Percentiles rank a stretch among this genome's conserved stretches.
Conservation (phyloP, 2,329 filamentous ascomycete species). For the Monilinia fructigena region DNA sequence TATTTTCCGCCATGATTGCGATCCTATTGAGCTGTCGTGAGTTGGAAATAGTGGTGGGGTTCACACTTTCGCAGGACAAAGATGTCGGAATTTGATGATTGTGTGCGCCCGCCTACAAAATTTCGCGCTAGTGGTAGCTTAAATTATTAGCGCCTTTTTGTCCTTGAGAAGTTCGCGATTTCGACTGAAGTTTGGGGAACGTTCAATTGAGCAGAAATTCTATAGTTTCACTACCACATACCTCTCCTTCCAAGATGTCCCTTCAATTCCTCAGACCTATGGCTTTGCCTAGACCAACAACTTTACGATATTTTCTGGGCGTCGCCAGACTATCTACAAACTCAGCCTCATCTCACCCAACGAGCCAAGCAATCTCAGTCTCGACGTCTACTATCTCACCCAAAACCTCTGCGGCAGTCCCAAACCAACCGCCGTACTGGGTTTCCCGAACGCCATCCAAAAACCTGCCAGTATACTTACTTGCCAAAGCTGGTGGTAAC, state of each 20-base stretch:
- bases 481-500: constrained; percentile 72
- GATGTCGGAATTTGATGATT: constrained; percentile 28
- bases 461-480: constrained; percentile 74
- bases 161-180: constrained; percentile 21
- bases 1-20: constrained; percentile 51
- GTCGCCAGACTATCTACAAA: constrained; percentile 26
- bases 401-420: constrained; percentile 18
- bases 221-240: constrained; percentile 9
- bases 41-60: constrained; percentile 23
- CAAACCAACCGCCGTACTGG: constrained; percentile 43
- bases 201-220: not conserved
- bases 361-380: constrained; percentile 19
- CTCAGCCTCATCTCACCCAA: constrained; percentile 12
- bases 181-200: constrained; percentile 6
- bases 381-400: constrained; percentile 19
- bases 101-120: constrained; percentile 31
- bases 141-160: constrained; percentile 22
- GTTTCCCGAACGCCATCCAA: constrained; percentile 69
- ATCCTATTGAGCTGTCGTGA: constrained; percentile 28
- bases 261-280: constrained; percentile 40
- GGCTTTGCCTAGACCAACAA: constrained; percentile 36
- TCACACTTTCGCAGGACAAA: constrained; percentile 22
- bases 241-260: constrained; percentile 27
- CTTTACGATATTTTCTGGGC: constrained; percentile 36
- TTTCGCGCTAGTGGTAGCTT: constrained; percentile 26